Conservation (phyloP, 495 filamentous ascomycete species). For the Hypoxylon perforatum region DNA sequence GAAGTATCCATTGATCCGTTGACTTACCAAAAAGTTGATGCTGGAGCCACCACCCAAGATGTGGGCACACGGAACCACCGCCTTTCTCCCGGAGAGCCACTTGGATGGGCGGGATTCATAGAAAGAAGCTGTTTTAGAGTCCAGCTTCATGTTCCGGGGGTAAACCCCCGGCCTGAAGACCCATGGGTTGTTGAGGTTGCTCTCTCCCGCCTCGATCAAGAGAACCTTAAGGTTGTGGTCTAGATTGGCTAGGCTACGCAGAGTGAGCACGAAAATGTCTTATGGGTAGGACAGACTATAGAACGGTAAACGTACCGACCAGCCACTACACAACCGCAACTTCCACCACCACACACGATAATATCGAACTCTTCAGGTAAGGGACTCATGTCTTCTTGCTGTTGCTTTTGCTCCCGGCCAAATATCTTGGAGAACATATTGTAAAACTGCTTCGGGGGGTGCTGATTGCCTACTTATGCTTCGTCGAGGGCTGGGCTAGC, state of each 20-base stretch:
- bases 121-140: conserved; percentile 87
- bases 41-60: conserved; percentile 81
- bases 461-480: conserved; percentile 40
- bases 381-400: conserved; percentile 48
- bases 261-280: conserved; percentile 6
- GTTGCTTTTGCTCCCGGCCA: conserved; percentile 23
- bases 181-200: conserved; percentile 86
- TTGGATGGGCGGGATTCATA: conserved; percentile 82
- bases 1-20: background rate
- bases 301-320: conserved; percentile 59
- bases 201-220: conserved; percentile 82
- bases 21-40: conserved; percentile 81
- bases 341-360: conserved; percentile 81
- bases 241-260: conserved; percentile 74
- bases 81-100: conserved; percentile 74
- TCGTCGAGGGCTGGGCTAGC: conserved; percentile 5
- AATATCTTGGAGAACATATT: conserved; percentile 34
- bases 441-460: conserved; percentile 24
- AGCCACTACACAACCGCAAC: conserved; percentile 79
- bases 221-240: conserved; percentile 84
- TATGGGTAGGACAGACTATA: background rate
- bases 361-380: conserved; percentile 82
- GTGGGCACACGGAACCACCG: conserved; percentile 83
- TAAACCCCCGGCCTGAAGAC: conserved; percentile 83
- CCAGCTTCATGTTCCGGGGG: conserved; percentile 82